A percentile compares a stretch with the other conserved stretches of the same genome.
Evolutionary conservation across 257 asterid genomes (phyloP).

Genomic region (Solanum virginianum): DNA sequence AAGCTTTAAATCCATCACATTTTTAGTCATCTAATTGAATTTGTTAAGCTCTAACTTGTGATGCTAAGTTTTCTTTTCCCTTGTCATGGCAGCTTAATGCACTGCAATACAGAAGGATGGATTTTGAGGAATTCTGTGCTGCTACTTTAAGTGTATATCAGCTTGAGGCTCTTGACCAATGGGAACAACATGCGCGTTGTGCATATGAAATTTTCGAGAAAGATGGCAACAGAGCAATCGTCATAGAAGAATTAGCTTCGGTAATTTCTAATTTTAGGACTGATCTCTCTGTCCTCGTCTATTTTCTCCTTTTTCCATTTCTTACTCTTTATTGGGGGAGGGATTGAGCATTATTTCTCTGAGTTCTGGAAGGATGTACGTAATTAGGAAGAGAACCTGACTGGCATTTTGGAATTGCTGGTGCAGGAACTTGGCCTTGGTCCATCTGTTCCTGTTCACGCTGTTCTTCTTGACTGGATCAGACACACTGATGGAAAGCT

Average conservation of each 20-base stretch:
- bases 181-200: constrained; percentile 86
- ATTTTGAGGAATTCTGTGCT: constrained; percentile 87
- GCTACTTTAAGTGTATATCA: constrained; percentile 66
- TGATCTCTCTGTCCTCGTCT: background rate
- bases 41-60: background rate
- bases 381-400: background rate
- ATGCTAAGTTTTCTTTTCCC: constrained; percentile 7
- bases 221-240: constrained; percentile 72
- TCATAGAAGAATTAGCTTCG: constrained; percentile 88
- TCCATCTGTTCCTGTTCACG: constrained; percentile 70
- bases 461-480: constrained; percentile 83
- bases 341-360: background rate
- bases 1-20: background rate
- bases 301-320: background rate
- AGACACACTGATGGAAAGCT: constrained; percentile 82
- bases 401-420: background rate
- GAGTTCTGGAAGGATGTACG: background rate
- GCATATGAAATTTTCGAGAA: constrained; percentile 84
- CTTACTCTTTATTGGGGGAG: background rate
- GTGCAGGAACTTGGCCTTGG: constrained; percentile 78
- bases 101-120: constrained; percentile 89
- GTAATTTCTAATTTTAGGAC: constrained; percentile 13
- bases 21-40: background rate
- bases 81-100: constrained; percentile 48
- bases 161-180: constrained; percentile 67